These are phyloP conservation scores for Flammula alnicola DNA, from an alignment of 1,284 basidiomycete species.

Conservation along the genomic window DNA sequence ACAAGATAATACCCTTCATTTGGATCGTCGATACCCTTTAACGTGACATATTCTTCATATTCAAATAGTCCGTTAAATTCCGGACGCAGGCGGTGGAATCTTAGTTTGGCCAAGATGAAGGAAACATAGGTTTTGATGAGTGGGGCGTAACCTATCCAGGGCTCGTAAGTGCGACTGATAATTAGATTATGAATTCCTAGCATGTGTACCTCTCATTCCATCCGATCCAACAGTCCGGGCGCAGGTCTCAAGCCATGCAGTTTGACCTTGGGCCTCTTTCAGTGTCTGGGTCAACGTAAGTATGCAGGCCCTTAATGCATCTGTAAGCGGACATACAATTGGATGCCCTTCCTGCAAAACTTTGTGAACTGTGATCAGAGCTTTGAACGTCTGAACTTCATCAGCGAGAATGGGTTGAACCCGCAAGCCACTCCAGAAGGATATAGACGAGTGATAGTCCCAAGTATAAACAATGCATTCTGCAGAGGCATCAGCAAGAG, in stretches of 20 bases:
- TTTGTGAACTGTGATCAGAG: slow-evolving; percentile 94
- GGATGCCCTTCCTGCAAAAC: slow-evolving; percentile 95
- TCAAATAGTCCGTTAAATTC: slow-evolving; percentile 98
- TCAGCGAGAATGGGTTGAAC: slow-evolving; percentile 95
- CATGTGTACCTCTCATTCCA: slow-evolving; percentile 68
- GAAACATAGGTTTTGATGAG: slow-evolving; percentile 94
- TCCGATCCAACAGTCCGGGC: slow-evolving; percentile 86
- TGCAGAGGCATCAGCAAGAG: slow-evolving; percentile 37
- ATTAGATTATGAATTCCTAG: slow-evolving; percentile 11
- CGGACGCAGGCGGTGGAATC: slow-evolving; percentile 91
- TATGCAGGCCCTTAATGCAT: background rate
- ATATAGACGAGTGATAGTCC: slow-evolving; percentile 97
- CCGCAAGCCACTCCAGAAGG: slow-evolving; percentile 94
- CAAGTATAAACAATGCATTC: slow-evolving; percentile 98
- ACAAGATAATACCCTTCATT: slow-evolving; percentile 83
- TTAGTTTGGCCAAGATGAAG: slow-evolving; percentile 92
- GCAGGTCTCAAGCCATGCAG: slow-evolving; percentile 95
- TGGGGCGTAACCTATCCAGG: slow-evolving; percentile 77
- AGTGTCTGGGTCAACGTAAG: slow-evolving; percentile 65
- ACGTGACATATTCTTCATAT: slow-evolving; percentile 94
- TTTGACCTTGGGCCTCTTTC: slow-evolving; percentile 95
- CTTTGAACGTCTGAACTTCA: slow-evolving; percentile 97
- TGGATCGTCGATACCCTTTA: slow-evolving; percentile 96
- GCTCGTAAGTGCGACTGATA: slow-evolving; percentile 10
- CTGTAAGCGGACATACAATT: slow-evolving; percentile 53